Conservation (phyloP, 306 rosid genomes). For the Abrus precatorius region DNA sequence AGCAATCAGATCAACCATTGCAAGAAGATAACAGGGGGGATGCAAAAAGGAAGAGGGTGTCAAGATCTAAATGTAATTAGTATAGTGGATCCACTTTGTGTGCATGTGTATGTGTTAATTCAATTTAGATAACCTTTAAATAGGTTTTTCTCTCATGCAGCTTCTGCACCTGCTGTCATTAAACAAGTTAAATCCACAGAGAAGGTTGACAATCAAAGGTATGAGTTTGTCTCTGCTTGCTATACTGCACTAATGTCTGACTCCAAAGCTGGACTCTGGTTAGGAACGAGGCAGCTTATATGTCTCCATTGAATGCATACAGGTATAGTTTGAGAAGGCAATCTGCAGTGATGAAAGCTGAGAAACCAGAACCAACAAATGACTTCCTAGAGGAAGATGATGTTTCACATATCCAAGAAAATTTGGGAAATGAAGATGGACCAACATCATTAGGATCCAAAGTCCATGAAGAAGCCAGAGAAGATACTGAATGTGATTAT, state of each 20-base stretch:
- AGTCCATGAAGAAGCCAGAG: conserved; percentile 44
- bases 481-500: conserved; percentile 47
- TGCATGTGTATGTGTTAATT: background rate
- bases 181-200: conserved; percentile 50
- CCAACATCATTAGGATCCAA: conserved; percentile 40
- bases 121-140: conserved; percentile 34
- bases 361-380: conserved; percentile 55
- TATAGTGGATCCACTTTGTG: conserved; percentile 32
- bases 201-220: conserved; percentile 67
- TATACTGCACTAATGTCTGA: conserved; percentile 36
- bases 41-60: conserved; percentile 58
- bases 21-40: conserved; percentile 43
- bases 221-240: conserved; percentile 42
- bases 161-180: conserved; percentile 55
- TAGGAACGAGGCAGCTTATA: conserved; percentile 36
- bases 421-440: conserved; percentile 37
- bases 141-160: conserved; percentile 62
- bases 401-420: conserved; percentile 40
- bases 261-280: conserved; percentile 2
- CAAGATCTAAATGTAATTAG: conserved; percentile 63
- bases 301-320: conserved; percentile 42
- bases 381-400: conserved; percentile 42
- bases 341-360: conserved; percentile 56
- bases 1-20: conserved; percentile 53
- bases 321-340: conserved; percentile 68